Evolutionary conservation across 148 eudicot genomes (phyloP).

Genomic region (Chenopodium formosanum): DNA sequence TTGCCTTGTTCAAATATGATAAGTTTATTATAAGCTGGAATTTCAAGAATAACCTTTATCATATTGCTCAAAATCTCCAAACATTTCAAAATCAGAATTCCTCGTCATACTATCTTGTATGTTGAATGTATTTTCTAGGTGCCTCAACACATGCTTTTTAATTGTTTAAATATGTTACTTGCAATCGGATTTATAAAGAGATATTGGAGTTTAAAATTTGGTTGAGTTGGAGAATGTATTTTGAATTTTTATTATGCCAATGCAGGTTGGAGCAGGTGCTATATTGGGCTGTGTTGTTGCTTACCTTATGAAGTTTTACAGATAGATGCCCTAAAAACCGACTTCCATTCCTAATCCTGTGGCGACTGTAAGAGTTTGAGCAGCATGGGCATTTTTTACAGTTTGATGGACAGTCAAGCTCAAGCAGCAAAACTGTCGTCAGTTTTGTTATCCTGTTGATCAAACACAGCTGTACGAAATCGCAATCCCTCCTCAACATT

Average conservation of each 20-base stretch:
- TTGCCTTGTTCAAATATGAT: not conserved
- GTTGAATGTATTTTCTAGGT: not conserved
- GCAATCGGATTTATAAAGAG: not conserved
- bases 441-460: not conserved
- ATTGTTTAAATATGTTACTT: not conserved
- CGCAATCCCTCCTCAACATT: not conserved
- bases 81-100: not conserved
- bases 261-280: slow-evolving; percentile 54
- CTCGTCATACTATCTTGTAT: not conserved
- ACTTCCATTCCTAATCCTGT: not conserved
- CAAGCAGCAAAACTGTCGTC: not conserved
- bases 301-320: slow-evolving; percentile 32
- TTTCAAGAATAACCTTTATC: not conserved
- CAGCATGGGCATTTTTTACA: not conserved
- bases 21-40: not conserved
- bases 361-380: not conserved
- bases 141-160: not conserved
- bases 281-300: slow-evolving; percentile 42
- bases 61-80: not conserved
- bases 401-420: not conserved
- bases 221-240: too few relatives aligned
- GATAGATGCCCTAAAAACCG: slow-evolving; percentile 13
- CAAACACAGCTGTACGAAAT: not conserved
- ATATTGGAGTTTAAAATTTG: not conserved
- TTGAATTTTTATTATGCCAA: not conserved